These are phyloP conservation scores for Periconia digitata DNA, from an alignment of 2,329 filamentous ascomycete species.

Conservation along the genomic window DNA sequence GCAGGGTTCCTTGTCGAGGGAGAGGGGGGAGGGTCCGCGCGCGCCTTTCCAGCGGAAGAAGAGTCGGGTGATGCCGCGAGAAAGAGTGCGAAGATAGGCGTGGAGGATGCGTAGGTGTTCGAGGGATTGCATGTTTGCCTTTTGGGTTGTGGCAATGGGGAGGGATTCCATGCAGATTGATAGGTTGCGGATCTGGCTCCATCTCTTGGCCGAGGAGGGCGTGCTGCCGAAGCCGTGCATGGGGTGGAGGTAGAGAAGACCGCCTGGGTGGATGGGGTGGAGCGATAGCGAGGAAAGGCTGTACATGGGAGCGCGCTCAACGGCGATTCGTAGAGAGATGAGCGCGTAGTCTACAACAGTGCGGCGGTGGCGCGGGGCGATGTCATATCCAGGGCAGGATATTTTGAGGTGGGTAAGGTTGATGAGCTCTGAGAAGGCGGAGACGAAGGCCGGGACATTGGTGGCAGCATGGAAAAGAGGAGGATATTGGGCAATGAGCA, in stretches of 20 bases:
- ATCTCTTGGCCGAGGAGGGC: conserved; percentile 70
- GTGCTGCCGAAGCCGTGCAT: conserved; percentile 72
- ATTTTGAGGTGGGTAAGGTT: conserved; percentile 75
- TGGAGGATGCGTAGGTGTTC: conserved; percentile 70
- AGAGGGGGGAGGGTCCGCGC: conserved; percentile 73
- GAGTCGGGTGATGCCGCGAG: conserved; percentile 66
- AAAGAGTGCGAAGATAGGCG: conserved; percentile 74
- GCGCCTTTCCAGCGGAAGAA: conserved; percentile 75
- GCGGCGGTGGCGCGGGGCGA: conserved; percentile 68
- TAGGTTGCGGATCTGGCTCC: conserved; percentile 76
- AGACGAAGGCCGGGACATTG: conserved; percentile 81
- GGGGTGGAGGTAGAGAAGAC: conserved; percentile 76
- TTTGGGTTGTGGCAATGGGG: conserved; percentile 59
- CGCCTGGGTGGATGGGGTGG: conserved; percentile 71
- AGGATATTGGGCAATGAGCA: conserved; percentile 83
- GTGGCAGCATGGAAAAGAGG: conserved; percentile 87
- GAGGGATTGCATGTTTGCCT: conserved; percentile 60
- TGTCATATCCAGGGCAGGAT: conserved; percentile 72
- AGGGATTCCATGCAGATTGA: conserved; percentile 70
- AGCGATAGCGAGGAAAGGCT: conserved; percentile 71
- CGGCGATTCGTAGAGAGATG: conserved; percentile 79
- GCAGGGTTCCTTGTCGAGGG: conserved; percentile 69
- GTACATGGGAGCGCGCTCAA: conserved; percentile 71
- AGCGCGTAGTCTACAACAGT: conserved; percentile 85
- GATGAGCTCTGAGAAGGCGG: conserved; percentile 67